Evolutionary conservation across 2,329 filamentous ascomycete species (phyloP).

Genomic region (Sporothrix curviconia): DNA sequence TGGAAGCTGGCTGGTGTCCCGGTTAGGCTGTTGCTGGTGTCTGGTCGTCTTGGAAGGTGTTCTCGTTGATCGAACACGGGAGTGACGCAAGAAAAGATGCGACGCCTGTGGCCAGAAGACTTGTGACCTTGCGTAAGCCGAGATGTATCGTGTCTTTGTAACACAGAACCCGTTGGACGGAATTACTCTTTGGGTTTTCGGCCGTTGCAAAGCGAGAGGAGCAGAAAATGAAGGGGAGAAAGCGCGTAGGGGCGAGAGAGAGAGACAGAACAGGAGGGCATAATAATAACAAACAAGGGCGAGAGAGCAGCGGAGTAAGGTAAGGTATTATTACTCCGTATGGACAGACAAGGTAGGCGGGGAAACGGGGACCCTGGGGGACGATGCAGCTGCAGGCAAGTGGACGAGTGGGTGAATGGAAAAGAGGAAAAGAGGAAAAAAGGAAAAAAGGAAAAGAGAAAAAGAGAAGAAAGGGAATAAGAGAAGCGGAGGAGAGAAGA

Average conservation of each 20-base stretch:
- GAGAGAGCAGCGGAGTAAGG: neutral
- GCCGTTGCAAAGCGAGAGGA: constrained; percentile 13
- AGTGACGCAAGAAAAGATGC: neutral
- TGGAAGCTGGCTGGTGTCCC: no score
- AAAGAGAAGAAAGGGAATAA: neutral
- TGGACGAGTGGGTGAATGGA: neutral
- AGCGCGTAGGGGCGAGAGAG: no score
- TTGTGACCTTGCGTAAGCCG: constrained; percentile 6
- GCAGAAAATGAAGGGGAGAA: no score
- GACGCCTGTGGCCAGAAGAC: no score
- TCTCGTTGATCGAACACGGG: no score
- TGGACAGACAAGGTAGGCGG: no score
- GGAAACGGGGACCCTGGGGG: no score
- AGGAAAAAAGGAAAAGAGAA: neutral
- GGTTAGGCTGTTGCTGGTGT: no score
- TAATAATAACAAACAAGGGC: neutral
- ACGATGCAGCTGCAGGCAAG: no score
- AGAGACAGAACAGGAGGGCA: no score
- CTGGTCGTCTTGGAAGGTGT: no score
- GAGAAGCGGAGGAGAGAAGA: neutral
- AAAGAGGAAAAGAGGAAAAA: neutral
- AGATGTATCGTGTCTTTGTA: neutral
- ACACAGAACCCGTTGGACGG: constrained; percentile 12
- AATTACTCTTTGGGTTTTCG: constrained; percentile 7
- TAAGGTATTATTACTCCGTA: no score